Evolutionary conservation across 169 alveolate genomes (phyloP), one percentile per base, ranked within the genome.

Genomic region (Fabrea salina): DNA sequence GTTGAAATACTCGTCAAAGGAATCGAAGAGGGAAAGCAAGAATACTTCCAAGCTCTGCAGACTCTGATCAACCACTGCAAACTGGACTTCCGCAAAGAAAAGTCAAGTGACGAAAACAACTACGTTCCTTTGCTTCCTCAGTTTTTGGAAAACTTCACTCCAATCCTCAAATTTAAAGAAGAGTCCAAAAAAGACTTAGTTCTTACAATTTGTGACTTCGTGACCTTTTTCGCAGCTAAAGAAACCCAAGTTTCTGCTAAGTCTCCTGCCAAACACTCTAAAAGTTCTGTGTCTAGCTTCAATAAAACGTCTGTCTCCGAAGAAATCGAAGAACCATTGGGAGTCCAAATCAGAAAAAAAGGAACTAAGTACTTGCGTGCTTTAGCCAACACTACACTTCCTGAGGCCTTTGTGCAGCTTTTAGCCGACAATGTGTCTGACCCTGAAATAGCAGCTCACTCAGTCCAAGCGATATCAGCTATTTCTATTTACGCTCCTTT

Each of bases 331-430:
- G 79, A 82, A 77, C 76, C 82, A 27, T 76, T 82, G 47, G 89
- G 80, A 78, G 79, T 86, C 40, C 75, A 72, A 19, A 70, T 80
- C 33, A 88, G 82, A 76, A 82, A 80, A 25, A 84, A 86, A 33
- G 94, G 94, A 16, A 86, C 86, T 5, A 83, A 91, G 51, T 86
- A 89, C 70, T 77, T 89, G 22, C 37, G 75, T 25, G 88, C 86
- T 4, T 79, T 89, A 25, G 68, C 92, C 40, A 43, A 80, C 43
- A 80, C 91, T 2, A 86, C 81, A 33, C 59, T 89, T 50, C 89
- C 91, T 44, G 94, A 89, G 56, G 87, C 91, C 19, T 53, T 89
- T 44, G 94, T 89, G 40, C 85, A 79, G 43, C 68, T 86, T 4
- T 75, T 87, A 40, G 89, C 94, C n/a, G 89, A 86, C 30, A 86